phyloP scores from a whole-genome alignment of 129 eudicot species.

The Helichrysum umbraculigerum region DNA sequence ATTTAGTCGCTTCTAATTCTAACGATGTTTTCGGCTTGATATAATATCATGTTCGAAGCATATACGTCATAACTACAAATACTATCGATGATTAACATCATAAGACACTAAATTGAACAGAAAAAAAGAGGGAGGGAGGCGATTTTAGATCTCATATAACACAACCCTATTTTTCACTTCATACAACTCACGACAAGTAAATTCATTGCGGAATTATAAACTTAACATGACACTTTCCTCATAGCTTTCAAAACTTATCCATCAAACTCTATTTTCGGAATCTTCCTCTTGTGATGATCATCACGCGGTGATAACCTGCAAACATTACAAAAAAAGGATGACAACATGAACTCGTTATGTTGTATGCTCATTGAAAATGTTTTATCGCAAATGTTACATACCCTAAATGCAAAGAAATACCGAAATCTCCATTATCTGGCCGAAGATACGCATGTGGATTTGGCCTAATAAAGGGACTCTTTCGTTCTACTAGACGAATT shows the following conservation, averaged over 20 bases:
- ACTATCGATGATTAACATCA: too few species aligned
- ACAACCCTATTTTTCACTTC: too few species aligned
- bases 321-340: not conserved
- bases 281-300: conserved; percentile 40
- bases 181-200: too few species aligned
- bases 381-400: conserved; percentile 22
- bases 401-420: conserved; percentile 81
- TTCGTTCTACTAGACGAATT: conserved; percentile 30
- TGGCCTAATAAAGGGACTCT: conserved; percentile 41
- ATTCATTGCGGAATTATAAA: not conserved
- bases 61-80: too few species aligned
- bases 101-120: not conserved
- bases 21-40: too few species aligned
- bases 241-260: conserved; percentile 26
- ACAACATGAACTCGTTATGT: not conserved
- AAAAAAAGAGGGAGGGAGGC: not conserved
- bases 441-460: conserved; percentile 33
- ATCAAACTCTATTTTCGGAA: conserved; percentile 44
- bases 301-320: conserved; percentile 49
- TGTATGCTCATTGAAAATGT: not conserved
- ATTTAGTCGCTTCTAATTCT: too few species aligned
- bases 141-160: not conserved
- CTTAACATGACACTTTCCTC: not conserved
- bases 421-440: conserved; percentile 49
- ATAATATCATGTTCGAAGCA: too few species aligned